Percentiles rank a stretch among this genome's conserved stretches.
Evolutionary conservation across 306 rosid genomes (phyloP).

Genomic region (Aeschynomene evenia): DNA sequence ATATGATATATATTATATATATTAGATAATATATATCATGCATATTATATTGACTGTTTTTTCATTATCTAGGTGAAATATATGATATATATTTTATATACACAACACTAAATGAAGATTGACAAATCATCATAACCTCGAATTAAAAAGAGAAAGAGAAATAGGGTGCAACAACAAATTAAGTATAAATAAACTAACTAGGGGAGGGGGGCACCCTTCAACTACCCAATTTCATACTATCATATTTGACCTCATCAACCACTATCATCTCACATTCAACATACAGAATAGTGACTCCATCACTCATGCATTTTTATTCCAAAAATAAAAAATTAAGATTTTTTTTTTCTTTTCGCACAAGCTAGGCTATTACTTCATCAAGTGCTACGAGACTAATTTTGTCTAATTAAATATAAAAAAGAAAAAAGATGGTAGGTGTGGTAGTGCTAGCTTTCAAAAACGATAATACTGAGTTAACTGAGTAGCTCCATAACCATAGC

Average conservation of each 20-base stretch:
- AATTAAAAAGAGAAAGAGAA: neutral
- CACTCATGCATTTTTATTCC: constrained; percentile 24
- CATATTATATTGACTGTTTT: no score
- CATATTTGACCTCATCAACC: constrained; percentile 24
- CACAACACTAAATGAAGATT: neutral
- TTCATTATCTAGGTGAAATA: no score
- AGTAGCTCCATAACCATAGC: constrained; percentile 37
- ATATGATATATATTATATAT: no score
- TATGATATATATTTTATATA: neutral
- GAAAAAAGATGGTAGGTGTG: no score
- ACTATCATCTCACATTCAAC: constrained; percentile 23
- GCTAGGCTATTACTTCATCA: constrained; percentile 27
- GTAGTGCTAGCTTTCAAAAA: neutral
- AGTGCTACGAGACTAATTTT: constrained; percentile 19
- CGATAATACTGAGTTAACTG: constrained; percentile 63
- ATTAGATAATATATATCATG: no score
- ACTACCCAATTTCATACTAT: constrained; percentile 38
- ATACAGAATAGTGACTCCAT: constrained; percentile 25
- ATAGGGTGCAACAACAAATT: constrained; percentile 11
- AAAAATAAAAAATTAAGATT: neutral
- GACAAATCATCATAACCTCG: constrained; percentile 8
- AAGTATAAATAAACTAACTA: constrained; percentile 18
- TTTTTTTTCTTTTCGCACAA: constrained; percentile 22
- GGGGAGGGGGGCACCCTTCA: constrained; percentile 23
- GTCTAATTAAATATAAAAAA: neutral